Evolutionary conservation across 352 stramenopile genomes (phyloP), one percentile per base, ranked within the genome.

Genomic region (Aphanomyces astaci): DNA sequence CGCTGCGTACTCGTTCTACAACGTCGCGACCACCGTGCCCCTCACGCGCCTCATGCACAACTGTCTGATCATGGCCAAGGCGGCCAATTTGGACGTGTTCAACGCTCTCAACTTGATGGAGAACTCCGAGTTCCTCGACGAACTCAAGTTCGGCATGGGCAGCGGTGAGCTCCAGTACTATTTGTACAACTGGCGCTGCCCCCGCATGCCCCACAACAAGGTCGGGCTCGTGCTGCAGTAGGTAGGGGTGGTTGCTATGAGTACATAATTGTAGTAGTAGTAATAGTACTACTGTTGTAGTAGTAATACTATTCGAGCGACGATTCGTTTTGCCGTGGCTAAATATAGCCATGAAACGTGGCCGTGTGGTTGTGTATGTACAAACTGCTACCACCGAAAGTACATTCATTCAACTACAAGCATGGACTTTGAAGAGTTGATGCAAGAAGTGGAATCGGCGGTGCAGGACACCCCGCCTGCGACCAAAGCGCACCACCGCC

Each of bases 1-100:
- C 75, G 97, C 97, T 1, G 96, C 93, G n/a, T 99, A 99, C 78
- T 97, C 90, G 62, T 99, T 98, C 72, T 99, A 99, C 83, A 99
- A 99, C 78, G 87, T 98, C 24, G 83, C 82, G 31, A 92, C 75
- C 17, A 84, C 80, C 13, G 75, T 90, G 66, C 49, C 77, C 40
- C 76, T 91, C 17, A 60, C 63, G 17, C 30, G 84, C 64, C 71
- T 87, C 32, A 88, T 93, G 83, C 78, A 89, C 45, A 81, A 90
- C 66, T 73, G 76, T 40, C 76, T 90, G 33, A 72, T 89, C 49
- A 78, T 90, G 73, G 79, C 82, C 70, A 89, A 87, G 71, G 69
- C 81, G 39, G 68, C 75, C 39, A 63, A 80, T 57, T 78, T 86
- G 65, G 82, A 90, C 63, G 82, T 90, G 31, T 90, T 90, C 60